Base-by-base conservation (phyloP, 805 yeast genomes). In the Cyberlindnera suaveolens region DNA sequence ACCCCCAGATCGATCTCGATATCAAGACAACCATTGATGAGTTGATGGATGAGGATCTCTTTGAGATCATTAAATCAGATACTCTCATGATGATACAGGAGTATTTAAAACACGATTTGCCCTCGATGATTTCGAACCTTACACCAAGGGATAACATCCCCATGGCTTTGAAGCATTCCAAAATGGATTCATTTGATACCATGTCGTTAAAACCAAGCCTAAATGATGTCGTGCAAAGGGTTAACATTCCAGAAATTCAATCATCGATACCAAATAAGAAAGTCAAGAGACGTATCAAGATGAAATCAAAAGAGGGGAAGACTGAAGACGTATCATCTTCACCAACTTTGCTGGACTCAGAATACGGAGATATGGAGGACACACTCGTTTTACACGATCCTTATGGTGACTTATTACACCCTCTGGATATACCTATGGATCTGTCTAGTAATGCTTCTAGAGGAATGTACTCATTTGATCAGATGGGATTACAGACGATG, bases 1-100 rank as follows among this genome's bases (percentile, higher is more conserved):
- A 54, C 6, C 60, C 61, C 1, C 27, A 42, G 13, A 39, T 58
- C 6, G 55, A 54, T n/a, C 40, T 58, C 34, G 43, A 53, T 16
- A 39, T 58, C 30, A 39, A 47, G 36, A 58, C 59, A 5, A 47
- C 60, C 0, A 50, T 58, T 14, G 62, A 58, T 44, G 59, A 56
- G 36, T 39, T 58, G 8, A 20, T 57, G 36, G 61, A 58, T 40
- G 55, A 56, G 5, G 58, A 54, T 1, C 31, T 51, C 9, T 49
- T 56, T 15, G 44, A 45, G 9, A 41, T 48, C 13, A 42, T 58
- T 19, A 56, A 54, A 39, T 16, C 17, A 4, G 60, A 58, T 31
- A 41, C 56, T 2, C 34, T 57, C 32, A 19, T 32, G 3, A 40
- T 57, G 47, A 50, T 53, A 11, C 38, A 41, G 2, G 54, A 45